Conservation (phyloP, 305 asterid species). For the Fraxinus greggii region DNA sequence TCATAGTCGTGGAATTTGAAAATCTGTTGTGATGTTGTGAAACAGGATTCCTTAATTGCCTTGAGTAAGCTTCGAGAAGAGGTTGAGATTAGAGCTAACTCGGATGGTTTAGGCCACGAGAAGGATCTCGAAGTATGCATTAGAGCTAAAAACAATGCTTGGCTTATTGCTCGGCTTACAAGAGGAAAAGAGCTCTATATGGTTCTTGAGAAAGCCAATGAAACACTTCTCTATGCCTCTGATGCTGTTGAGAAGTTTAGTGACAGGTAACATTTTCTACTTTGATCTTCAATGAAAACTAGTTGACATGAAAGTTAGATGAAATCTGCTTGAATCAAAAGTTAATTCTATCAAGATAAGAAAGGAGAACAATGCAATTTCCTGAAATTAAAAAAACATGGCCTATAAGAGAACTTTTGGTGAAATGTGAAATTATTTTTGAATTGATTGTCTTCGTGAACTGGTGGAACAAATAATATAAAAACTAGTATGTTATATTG, state of each 20-base stretch:
- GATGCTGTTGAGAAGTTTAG: conserved; percentile 90
- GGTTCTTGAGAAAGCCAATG: conserved; percentile 96
- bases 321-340: conserved; percentile 5
- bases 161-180: conserved; percentile 77
- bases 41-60: conserved; percentile 80
- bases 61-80: conserved; percentile 80
- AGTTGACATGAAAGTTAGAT: not conserved
- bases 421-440: not conserved
- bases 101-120: conserved; percentile 47
- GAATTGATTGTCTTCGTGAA: not conserved
- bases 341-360: not conserved
- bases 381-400: not conserved
- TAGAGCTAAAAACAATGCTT: conserved; percentile 89
- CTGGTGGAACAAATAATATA: not conserved
- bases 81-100: conserved; percentile 62
- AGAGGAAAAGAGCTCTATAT: conserved; percentile 88
- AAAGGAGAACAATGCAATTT: not conserved
- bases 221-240: conserved; percentile 87
- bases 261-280: conserved; percentile 56
- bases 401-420: not conserved
- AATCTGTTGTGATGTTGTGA: conserved; percentile 21
- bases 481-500: not conserved
- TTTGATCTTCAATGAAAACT: conserved; percentile 10
- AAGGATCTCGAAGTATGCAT: conserved; percentile 78
- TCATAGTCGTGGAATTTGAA: conserved; percentile 11